phyloP scores from a whole-genome alignment of 768 basidiomycete genomes.

The Tylopilus plumbeoviolaceoides region DNA sequence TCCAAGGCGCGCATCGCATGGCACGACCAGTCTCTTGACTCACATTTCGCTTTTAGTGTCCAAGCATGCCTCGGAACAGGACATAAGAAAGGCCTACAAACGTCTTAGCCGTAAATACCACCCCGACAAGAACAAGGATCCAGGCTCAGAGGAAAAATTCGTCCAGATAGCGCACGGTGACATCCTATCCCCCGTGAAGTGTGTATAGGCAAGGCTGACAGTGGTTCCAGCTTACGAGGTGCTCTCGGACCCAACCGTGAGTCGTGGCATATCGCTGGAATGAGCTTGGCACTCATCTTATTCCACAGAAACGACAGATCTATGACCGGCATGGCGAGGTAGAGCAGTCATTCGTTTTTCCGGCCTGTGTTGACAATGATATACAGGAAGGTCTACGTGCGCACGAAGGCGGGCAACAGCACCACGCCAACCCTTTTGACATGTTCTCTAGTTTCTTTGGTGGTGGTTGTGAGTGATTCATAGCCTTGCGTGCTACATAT shows the following conservation, averaged over 20 bases:
- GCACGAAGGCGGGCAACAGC: slow-evolving; percentile 80
- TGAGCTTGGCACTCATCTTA: background rate
- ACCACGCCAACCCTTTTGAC: slow-evolving; percentile 85
- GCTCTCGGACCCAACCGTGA: slow-evolving; percentile 79
- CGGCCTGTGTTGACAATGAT: slow-evolving; percentile 6
- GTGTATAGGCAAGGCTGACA: slow-evolving; percentile 3
- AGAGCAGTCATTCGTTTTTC: slow-evolving; percentile 8
- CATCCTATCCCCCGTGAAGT: slow-evolving; percentile 17
- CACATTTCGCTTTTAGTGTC: too few species aligned
- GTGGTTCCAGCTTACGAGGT: slow-evolving; percentile 77
- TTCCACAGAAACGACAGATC: slow-evolving; percentile 76
- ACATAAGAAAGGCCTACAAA: slow-evolving; percentile 91
- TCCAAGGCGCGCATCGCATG: too few species aligned
- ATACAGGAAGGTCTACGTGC: slow-evolving; percentile 84
- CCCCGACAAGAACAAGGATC: slow-evolving; percentile 92
- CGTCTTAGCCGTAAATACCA: slow-evolving; percentile 84
- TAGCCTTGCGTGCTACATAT: background rate
- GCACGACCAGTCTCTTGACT: too few species aligned
- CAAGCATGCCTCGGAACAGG: slow-evolving; percentile 77
- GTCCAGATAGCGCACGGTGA: slow-evolving; percentile 88
- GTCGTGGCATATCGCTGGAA: slow-evolving; percentile 16
- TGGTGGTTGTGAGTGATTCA: slow-evolving; percentile 56
- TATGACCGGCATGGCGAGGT: slow-evolving; percentile 95
- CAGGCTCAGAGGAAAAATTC: slow-evolving; percentile 78
- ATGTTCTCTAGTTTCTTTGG: slow-evolving; percentile 93